Base-by-base conservation (phyloP, 768 basidiomycete species). In the Russula compacta region DNA sequence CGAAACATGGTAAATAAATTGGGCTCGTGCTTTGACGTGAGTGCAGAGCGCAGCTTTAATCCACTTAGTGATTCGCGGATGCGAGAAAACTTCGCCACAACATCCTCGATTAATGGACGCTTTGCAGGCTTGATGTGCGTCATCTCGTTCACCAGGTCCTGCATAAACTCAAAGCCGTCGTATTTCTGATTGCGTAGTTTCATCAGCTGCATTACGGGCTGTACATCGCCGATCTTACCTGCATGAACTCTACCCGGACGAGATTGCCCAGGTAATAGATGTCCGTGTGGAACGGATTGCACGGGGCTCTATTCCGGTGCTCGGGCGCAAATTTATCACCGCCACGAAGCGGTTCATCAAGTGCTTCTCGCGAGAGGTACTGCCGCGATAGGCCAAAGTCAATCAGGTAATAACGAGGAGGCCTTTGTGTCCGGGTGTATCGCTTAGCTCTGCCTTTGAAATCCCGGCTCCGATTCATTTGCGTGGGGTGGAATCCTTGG, bases 41-140 rank as follows among this genome's bases (percentile, higher is more conserved):
- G 53, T n/a, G 33, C 9, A 1, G 64, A 59, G 2, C 73, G 72
- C 17, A 77, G 66, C 32, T 72, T 73, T 67, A 69, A 71, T n/a
- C 63, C 36, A 42, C 66, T 68, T 32, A 76, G 56, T 0, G 64
- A 64, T n/a, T 61, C 51, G 17, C 67, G 49, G 33, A 75, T 71
- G 4, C 52, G 53, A 9, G 72, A 67, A 50, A 76, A 74, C 7
- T 69, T 70, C 21, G 61, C 40, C 19, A 75, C 69, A 6, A 74
- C 75, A 51, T 74, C 69, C 24, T 71, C 68, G 64, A 76, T 76
- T 1, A 67, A 71, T 0, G 76, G 76, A 21, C 76, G 72, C 48
- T 70, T 69, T 8, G 60, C 46, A 0, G 75, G 73, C 40, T 76
- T 71, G 0, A 65, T 55, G 56, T 74, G 69, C 1, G 71, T 67